These are phyloP conservation scores for Saccharomycopsis phalli DNA, from an alignment of 1,139 yeast species.

Conservation along the genomic window DNA sequence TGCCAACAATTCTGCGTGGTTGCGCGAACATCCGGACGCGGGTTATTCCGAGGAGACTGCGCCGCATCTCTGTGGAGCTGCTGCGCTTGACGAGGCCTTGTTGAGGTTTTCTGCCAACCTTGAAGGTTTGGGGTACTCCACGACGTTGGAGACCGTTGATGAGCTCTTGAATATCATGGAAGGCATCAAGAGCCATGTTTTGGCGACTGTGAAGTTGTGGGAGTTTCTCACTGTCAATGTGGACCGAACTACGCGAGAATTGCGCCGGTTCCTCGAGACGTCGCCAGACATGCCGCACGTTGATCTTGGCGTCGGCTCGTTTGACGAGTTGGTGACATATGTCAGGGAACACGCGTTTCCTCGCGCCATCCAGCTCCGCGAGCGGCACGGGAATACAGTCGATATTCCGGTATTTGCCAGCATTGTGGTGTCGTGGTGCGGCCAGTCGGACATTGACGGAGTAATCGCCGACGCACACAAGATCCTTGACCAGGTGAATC, in stretches of 20 bases:
- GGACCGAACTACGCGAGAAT: constrained; percentile 27
- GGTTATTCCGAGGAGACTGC: constrained; percentile 85
- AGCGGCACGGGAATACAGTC: constrained; percentile 47
- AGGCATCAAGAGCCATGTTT: constrained; percentile 59
- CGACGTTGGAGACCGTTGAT: constrained; percentile 36
- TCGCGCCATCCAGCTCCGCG: constrained; percentile 35
- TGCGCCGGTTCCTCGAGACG: constrained; percentile 24
- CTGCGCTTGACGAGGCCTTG: constrained; percentile 67
- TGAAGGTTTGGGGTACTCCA: constrained; percentile 50
- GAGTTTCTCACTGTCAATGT: constrained; percentile 73
- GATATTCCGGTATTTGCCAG: constrained; percentile 43
- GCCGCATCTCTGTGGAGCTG: constrained; percentile 78
- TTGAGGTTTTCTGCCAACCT: constrained; percentile 54
- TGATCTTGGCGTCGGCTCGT: constrained; percentile 33
- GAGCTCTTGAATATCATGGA: constrained; percentile 56
- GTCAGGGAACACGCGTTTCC: constrained; percentile 36
- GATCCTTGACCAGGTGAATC: constrained; percentile 69
- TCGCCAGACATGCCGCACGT: constrained; percentile 25
- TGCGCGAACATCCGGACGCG: constrained; percentile 76
- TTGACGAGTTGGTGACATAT: constrained; percentile 42
- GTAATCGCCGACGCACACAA: constrained; percentile 37
- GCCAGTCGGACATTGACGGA: constrained; percentile 27
- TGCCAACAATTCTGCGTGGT: constrained; percentile 83
- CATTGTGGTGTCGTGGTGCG: constrained; percentile 32
- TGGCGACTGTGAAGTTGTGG: constrained; percentile 69